Conservation (phyloP, 257 asterid genomes). For the Cruciata laevipes region DNA sequence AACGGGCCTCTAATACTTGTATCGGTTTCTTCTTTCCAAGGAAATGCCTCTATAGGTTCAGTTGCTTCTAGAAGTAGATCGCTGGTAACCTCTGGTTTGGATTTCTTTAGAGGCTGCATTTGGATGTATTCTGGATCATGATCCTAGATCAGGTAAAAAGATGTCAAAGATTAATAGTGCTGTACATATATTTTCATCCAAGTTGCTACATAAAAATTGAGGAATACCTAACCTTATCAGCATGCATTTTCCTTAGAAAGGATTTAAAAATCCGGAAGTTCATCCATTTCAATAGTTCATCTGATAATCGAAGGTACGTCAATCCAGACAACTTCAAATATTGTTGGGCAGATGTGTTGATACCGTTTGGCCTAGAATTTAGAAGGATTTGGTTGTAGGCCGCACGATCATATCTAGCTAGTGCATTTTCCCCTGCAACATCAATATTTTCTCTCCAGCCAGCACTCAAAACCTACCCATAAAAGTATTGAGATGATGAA, state of each 20-base stretch:
- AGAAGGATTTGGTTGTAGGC: slow-evolving; percentile 36
- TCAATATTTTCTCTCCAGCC: slow-evolving; percentile 33
- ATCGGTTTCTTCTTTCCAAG: slow-evolving; percentile 56
- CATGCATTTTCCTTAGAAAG: slow-evolving; percentile 36
- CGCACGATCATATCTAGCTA: slow-evolving; percentile 26
- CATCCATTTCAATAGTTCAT: slow-evolving; percentile 19
- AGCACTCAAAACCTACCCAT: slow-evolving; percentile 25
- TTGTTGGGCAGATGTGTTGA: slow-evolving; percentile 13
- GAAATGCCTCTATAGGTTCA: slow-evolving; percentile 39
- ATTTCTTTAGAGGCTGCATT: slow-evolving; percentile 36
- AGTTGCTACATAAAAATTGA: not conserved
- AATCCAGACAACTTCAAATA: slow-evolving; percentile 28
- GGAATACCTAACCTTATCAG: slow-evolving; percentile 25
- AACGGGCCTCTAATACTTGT: slow-evolving; percentile 36
- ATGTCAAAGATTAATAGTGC: not conserved
- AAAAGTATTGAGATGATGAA: not conserved
- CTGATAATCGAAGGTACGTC: slow-evolving; percentile 35
- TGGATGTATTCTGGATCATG: slow-evolving; percentile 30
- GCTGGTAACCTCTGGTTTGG: slow-evolving; percentile 40
- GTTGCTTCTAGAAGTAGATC: slow-evolving; percentile 57
- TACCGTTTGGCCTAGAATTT: slow-evolving; percentile 38
- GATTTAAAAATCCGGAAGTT: slow-evolving; percentile 24
- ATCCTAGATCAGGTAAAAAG: slow-evolving; percentile 27
- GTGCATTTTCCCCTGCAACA: slow-evolving; percentile 40
- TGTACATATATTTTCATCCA: not conserved